phyloP scores from a whole-genome alignment of 305 asterid genomes.

The Solanum hybrid region DNA sequence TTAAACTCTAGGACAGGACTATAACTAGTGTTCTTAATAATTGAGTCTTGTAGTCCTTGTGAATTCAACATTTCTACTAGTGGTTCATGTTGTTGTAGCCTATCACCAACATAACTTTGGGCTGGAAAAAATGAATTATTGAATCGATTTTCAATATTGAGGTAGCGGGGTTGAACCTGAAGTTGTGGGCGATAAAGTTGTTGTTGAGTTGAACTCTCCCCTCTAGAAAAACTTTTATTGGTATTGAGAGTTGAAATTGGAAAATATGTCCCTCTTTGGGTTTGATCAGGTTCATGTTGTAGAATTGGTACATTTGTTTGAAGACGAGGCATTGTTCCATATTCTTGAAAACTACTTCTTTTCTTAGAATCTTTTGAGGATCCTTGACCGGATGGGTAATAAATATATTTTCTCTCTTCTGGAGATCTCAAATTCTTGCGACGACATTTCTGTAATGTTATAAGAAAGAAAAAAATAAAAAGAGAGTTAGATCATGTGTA shows the following conservation, averaged over 20 bases:
- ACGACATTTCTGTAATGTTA: background rate
- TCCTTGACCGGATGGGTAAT: background rate
- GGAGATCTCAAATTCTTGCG: background rate
- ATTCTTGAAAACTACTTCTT: background rate
- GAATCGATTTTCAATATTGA: background rate
- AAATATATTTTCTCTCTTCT: background rate
- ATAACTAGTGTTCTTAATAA: background rate
- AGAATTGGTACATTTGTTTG: background rate
- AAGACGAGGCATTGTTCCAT: slow-evolving; percentile 9
- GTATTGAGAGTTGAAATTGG: background rate
- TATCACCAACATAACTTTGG: background rate
- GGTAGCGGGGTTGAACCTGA: background rate
- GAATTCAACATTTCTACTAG: background rate
- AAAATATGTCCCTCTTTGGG: background rate
- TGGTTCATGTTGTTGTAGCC: background rate
- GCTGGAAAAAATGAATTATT: background rate
- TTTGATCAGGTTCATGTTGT: background rate
- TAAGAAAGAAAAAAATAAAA: background rate
- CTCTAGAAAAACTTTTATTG: background rate
- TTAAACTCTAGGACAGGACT: background rate
- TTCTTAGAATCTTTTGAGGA: background rate
- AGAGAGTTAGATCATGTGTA: background rate
- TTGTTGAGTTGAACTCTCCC: background rate
- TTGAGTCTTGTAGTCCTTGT: background rate
- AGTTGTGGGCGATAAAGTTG: background rate